These are phyloP conservation scores for Rutstroemia sp. DNA, from an alignment of 2,329 filamentous ascomycete species.

Conservation along the genomic window DNA sequence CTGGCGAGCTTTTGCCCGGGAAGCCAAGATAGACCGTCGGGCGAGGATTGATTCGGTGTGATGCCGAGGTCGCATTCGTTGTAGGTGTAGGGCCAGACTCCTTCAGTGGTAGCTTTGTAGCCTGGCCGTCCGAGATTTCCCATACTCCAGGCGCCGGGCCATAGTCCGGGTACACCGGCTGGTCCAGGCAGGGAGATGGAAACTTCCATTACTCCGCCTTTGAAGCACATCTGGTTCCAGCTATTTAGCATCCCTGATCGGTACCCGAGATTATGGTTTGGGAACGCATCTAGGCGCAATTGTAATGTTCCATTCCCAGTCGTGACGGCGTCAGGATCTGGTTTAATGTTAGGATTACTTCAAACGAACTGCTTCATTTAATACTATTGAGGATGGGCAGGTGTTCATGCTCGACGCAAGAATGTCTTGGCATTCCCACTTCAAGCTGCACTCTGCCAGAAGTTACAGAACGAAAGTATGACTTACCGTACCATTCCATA, in stretches of 20 bases:
- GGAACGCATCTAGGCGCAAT: constrained; percentile 38
- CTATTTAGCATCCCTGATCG: constrained; percentile 45
- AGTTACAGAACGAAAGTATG: neutral
- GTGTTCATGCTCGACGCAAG: no score
- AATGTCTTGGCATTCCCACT: neutral
- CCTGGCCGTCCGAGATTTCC: constrained; percentile 46
- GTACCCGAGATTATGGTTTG: constrained; percentile 38
- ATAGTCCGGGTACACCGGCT: constrained; percentile 40
- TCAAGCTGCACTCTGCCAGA: no score
- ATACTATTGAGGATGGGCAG: no score
- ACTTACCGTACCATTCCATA: constrained; percentile 32
- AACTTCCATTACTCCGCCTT: constrained; percentile 45
- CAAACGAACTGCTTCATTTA: neutral
- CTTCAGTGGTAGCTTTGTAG: constrained; percentile 44
- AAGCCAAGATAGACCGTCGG: constrained; percentile 56
- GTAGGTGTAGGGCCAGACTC: constrained; percentile 49
- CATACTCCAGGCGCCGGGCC: constrained; percentile 48
- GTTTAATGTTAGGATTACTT: neutral
- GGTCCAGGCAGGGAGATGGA: constrained; percentile 45
- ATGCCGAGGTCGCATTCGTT: constrained; percentile 53
- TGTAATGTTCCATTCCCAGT: constrained; percentile 40
- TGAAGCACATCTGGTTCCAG: constrained; percentile 48
- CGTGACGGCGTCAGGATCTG: constrained; percentile 38
- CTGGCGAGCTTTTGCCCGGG: constrained; percentile 62
- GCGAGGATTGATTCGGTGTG: constrained; percentile 60